Conservation (phyloP, 2,329 filamentous ascomycete genomes). For the Colletotrichum horii region DNA sequence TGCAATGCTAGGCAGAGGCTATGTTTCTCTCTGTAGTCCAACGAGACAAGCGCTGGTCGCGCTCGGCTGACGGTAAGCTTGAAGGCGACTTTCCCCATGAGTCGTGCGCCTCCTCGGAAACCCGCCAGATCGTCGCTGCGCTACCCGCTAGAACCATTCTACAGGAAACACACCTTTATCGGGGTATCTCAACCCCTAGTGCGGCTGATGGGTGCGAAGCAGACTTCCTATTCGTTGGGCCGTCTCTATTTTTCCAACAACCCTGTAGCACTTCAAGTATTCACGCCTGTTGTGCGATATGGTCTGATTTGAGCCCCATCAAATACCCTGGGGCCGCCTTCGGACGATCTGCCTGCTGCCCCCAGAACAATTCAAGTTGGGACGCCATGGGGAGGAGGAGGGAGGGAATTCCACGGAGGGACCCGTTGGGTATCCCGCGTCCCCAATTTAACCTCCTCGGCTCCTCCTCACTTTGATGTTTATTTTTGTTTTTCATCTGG, state of each 20-base stretch:
- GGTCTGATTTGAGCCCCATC: neutral
- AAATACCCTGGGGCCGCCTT: neutral
- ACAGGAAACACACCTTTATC: neutral
- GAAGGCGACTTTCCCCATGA: neutral
- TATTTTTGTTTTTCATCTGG: neutral
- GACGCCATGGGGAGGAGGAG: neutral
- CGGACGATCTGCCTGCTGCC: neutral
- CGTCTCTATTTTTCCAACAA: neutral
- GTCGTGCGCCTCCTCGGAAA: neutral
- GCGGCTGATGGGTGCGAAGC: neutral
- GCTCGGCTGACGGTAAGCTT: slow-evolving; percentile 5
- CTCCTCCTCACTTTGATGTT: neutral
- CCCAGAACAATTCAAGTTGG: neutral
- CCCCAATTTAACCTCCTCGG: neutral
- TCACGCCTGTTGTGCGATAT: neutral
- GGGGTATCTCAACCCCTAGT: neutral
- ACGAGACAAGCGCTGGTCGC: neutral
- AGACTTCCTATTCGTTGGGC: neutral
- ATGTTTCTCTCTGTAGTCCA: no score
- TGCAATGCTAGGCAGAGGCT: neutral
- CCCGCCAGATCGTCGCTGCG: neutral
- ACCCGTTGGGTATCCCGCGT: neutral
- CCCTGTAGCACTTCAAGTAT: neutral
- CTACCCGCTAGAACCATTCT: neutral
- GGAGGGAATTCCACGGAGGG: neutral